Conservation (phyloP, 2,329 filamentous ascomycete species). For the Epichloe aotearoae region DNA sequence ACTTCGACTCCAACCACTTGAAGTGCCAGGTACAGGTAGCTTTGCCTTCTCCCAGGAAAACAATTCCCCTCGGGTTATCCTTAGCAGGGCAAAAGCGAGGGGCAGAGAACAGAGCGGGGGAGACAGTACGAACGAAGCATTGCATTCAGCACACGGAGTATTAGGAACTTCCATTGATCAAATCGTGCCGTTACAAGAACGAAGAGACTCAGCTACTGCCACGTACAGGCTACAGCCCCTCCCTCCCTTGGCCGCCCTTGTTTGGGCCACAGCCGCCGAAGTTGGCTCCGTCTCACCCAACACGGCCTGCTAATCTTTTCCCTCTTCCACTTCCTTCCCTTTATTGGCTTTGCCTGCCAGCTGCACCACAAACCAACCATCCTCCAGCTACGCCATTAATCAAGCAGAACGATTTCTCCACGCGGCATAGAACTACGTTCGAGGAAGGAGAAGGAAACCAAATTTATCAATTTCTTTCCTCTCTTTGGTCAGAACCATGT, state of each 20-base stretch:
- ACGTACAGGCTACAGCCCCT: background rate
- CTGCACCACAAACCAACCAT: background rate
- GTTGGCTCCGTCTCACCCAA: constrained; percentile 4
- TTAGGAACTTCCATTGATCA: no score
- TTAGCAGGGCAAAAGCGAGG: background rate
- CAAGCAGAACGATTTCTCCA: background rate
- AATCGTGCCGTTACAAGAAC: background rate
- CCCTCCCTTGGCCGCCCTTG: background rate
- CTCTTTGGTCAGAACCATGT: constrained; percentile 26
- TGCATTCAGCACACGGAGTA: background rate
- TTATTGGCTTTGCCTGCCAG: background rate
- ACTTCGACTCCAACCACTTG: background rate
- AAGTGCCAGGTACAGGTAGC: background rate
- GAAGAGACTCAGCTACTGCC: background rate
- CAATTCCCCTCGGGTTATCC: background rate
- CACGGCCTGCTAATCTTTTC: background rate
- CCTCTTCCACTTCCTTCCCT: constrained; percentile 1
- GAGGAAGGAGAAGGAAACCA: background rate
- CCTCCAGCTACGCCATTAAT: background rate
- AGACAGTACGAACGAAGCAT: background rate
- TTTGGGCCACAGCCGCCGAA: constrained; percentile 4
- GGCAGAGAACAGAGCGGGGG: background rate
- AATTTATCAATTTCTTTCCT: background rate
- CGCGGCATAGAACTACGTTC: background rate
- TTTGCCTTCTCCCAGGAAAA: background rate